Evolutionary conservation across 2,329 filamentous ascomycete genomes (phyloP).

Genomic region (Shiraia bambusicola): DNA sequence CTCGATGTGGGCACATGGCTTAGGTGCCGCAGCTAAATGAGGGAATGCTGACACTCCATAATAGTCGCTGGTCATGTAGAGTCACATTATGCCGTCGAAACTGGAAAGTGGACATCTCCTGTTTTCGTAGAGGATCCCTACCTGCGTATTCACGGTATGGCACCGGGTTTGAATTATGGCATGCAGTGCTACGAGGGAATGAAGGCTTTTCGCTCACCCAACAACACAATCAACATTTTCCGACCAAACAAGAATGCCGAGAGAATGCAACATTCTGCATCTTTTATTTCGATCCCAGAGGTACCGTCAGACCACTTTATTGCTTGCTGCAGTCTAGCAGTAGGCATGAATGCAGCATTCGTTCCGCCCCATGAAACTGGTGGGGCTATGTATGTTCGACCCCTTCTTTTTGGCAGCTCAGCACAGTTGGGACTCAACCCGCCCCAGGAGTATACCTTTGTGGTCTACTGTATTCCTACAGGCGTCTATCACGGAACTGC

Average conservation of each 20-base stretch:
- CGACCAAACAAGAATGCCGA: slow-evolving; percentile 80
- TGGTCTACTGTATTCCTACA: slow-evolving; percentile 86
- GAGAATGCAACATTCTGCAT: slow-evolving; percentile 81
- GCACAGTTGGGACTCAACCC: slow-evolving; percentile 85
- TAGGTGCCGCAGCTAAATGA: not conserved
- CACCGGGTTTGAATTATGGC: slow-evolving; percentile 89
- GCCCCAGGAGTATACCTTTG: slow-evolving; percentile 89
- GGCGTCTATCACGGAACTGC: slow-evolving; percentile 91
- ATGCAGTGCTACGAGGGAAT: slow-evolving; percentile 98
- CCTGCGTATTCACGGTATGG: slow-evolving; percentile 91
- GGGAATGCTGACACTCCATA: slow-evolving; percentile 36
- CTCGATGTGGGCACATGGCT: not conserved
- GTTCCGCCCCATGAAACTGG: slow-evolving; percentile 88
- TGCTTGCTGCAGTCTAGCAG: slow-evolving; percentile 74
- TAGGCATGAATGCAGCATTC: slow-evolving; percentile 83
- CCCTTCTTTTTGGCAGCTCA: slow-evolving; percentile 81
- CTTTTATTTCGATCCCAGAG: slow-evolving; percentile 78
- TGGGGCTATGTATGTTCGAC: slow-evolving; percentile 89
- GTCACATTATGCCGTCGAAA: slow-evolving; percentile 74
- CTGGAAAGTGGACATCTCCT: slow-evolving; percentile 74
- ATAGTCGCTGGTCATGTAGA: slow-evolving; percentile 98
- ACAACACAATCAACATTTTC: slow-evolving; percentile 79
- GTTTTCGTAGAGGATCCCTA: slow-evolving; percentile 80
- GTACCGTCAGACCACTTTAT: slow-evolving; percentile 78
- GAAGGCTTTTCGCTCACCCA: slow-evolving; percentile 85